Evolutionary conservation across 352 stramenopile species (phyloP).

Genomic region (Globisporangium recalcitrans): DNA sequence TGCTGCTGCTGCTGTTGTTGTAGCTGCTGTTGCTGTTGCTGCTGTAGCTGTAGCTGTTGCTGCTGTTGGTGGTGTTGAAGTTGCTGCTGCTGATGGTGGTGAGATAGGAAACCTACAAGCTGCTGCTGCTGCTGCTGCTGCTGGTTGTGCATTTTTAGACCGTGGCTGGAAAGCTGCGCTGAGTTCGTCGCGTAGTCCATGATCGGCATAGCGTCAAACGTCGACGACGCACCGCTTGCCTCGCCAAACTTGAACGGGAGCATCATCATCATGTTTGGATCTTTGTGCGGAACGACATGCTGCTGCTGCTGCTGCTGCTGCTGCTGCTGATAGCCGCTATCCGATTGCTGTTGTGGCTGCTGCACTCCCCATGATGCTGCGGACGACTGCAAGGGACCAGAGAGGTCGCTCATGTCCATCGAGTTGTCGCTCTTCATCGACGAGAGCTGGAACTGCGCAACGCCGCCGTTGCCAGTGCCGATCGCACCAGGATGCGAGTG

Average conservation of each 20-base stretch:
- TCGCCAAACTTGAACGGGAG: conserved; percentile 31
- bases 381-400: conserved; percentile 10
- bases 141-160: conserved; percentile 21
- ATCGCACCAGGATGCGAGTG: conserved; percentile 16
- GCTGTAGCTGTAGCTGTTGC: conserved; percentile 11
- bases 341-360: conserved; percentile 2
- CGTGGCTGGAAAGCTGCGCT: conserved; percentile 8
- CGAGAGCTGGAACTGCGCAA: conserved; percentile 3
- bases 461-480: background rate
- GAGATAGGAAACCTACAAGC: background rate
- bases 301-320: background rate
- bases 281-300: background rate
- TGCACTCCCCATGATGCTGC: background rate
- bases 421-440: conserved; percentile 13
- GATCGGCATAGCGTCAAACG: conserved; percentile 18
- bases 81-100: conserved; percentile 17
- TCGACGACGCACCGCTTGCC: conserved; percentile 1
- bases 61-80: conserved; percentile 11
- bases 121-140: conserved; percentile 15
- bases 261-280: conserved; percentile 24
- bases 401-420: conserved; percentile 21
- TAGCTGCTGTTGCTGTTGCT: conserved; percentile 6
- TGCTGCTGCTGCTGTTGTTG: conserved; percentile 17
- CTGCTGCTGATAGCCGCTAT: conserved; percentile 11
- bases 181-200: conserved; percentile 26